Percentiles rank a stretch among this genome's conserved stretches.
Conservation (phyloP, 345 rosid genomes). For the Citrus inodora region DNA sequence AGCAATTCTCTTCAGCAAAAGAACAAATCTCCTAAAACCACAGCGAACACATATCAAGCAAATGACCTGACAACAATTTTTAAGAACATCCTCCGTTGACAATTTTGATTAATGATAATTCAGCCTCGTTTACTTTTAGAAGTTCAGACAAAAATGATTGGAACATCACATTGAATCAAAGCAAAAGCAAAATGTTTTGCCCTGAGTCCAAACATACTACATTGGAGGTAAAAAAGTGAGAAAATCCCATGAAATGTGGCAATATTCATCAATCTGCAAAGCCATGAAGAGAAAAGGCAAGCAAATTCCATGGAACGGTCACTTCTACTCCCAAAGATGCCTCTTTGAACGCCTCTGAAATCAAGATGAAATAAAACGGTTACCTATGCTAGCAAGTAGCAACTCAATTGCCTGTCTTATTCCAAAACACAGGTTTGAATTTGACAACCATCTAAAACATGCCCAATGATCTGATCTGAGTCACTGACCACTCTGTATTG, state of each 20-base stretch:
- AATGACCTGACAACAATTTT: neutral
- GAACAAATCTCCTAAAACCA: neutral
- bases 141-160: neutral
- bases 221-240: neutral
- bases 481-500: neutral
- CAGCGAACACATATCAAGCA: neutral
- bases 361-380: neutral
- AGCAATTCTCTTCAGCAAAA: neutral
- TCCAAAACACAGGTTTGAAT: neutral
- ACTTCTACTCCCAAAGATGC: neutral
- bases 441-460: neutral
- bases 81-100: neutral
- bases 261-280: neutral
- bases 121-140: neutral
- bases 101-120: neutral
- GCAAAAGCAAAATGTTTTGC: neutral
- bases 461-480: neutral
- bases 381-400: neutral
- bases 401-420: neutral
- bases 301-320: neutral
- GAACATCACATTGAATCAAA: neutral
- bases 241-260: neutral
- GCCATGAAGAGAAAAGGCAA: neutral
- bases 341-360: neutral
- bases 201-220: neutral